Evolutionary conservation across 2,329 filamentous ascomycete species (phyloP), one percentile per base, ranked within the genome.

Genomic region (Cladophialophora carrionii): DNA sequence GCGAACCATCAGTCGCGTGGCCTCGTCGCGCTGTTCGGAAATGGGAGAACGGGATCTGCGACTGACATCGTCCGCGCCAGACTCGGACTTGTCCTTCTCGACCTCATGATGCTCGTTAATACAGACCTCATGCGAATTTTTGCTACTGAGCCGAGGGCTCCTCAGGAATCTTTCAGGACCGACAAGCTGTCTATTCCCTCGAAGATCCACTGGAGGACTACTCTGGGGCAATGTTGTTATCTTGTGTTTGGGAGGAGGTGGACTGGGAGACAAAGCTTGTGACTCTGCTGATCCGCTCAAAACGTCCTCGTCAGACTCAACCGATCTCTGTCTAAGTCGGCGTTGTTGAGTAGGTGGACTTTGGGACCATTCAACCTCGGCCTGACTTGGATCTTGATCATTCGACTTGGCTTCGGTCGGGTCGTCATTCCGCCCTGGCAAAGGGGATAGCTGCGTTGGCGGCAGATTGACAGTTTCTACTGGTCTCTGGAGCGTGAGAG

Each of bases 281-380:
- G 43, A 46, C 22, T 22, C 34, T 32, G 55, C 61, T 3, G 61
- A 62, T 20, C 60, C 62, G 12, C 32, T 51, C 6, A 24, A 26
- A 41, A n/a, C 24, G 5, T 53, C 59, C 12, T 66, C 63, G 22
- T 46, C 43, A 20, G 58, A 43, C 6, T 43, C 3, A 10, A 20
- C 17, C 10, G 48, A 53, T 52, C 10, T 24, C 48, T 31, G 9
- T 10, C 29, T 53, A 20, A 48, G 55, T 43, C 54, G 62, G 24
- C 62, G 55, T 22, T 64, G 55, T 59, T 60, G 62, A 32, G 56
- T 64, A n/a, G 62, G 62, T 26, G 62, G 62, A 26, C 62, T 64
- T 17, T 26, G 29, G 22, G 62, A 59, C 62, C 62, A 64, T 52
- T 54, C 52, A 31, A 32, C 8, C 24, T 7, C 29, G 4, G 12